Evolutionary conservation across 768 basidiomycete species (phyloP).

Genomic region (Mycena crocata): DNA sequence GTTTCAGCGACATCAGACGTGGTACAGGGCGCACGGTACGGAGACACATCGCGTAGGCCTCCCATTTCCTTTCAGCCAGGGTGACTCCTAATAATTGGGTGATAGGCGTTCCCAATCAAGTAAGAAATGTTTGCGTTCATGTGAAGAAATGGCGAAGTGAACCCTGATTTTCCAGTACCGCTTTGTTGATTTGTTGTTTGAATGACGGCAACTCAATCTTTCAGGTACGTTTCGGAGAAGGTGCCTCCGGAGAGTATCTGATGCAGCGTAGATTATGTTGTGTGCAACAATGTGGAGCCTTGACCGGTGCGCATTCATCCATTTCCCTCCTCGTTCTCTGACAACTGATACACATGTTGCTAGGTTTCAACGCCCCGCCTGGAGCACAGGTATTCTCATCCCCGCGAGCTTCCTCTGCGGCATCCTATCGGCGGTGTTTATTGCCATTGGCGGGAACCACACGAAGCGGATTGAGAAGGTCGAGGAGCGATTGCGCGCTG

Average conservation of each 20-base stretch:
- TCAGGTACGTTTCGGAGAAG: conserved; percentile 57
- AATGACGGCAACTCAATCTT: conserved; percentile 86
- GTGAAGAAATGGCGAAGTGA: background rate
- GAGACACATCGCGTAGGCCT: conserved; percentile 77
- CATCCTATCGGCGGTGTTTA: conserved; percentile 77
- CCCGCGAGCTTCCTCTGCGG: conserved; percentile 82
- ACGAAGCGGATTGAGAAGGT: conserved; percentile 78
- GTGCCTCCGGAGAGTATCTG: background rate
- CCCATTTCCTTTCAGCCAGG: conserved; percentile 1
- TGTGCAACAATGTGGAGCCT: conserved; percentile 87
- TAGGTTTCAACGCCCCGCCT: conserved; percentile 74
- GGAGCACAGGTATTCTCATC: conserved; percentile 77
- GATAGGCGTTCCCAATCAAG: conserved; percentile 78
- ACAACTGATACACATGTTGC: background rate
- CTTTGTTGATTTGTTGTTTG: conserved; percentile 77
- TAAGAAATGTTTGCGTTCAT: conserved; percentile 46
- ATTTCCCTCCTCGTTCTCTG: conserved; percentile 3
- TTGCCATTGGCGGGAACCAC: conserved; percentile 78
- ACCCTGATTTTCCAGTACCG: conserved; percentile 56
- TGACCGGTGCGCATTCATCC: conserved; percentile 59
- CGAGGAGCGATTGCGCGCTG: conserved; percentile 65
- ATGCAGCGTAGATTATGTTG: conserved; percentile 61
- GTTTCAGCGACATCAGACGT: conserved; percentile 79
- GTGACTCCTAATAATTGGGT: conserved; percentile 7
- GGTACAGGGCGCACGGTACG: conserved; percentile 89